Evolutionary conservation across 116 monocot genomes (phyloP), one percentile per base, ranked within the genome.

Genomic region (Dioscorea cayenensis): DNA sequence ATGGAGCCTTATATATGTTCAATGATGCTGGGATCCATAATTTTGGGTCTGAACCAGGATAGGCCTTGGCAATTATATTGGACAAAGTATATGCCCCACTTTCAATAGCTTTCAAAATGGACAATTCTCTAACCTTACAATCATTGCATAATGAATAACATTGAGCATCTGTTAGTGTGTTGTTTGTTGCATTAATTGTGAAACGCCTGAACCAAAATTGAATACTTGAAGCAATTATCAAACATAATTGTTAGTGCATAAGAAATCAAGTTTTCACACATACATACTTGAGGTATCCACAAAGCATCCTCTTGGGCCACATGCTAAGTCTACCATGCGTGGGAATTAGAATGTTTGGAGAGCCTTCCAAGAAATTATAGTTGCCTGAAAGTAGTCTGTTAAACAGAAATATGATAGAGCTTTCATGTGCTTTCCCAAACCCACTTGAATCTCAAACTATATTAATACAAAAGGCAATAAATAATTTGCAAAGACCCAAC

Each of bases 291-390:
- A 99, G 94, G 66, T 99, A 99, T 68, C 87, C 87, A 79, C 94
- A 99, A 49, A 99, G 91, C 94, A 99, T 89, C 43, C 68, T 72
- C 72, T 87, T 85, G 1, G 99, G 99, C 99, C 99, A 99, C 69
- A 94, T 72, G 65, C 89, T 99, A 60, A 89, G 74, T 79, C 94
- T 84, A n/a, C 99, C 99, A 85, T 99, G 99, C 99, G 94, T 99
- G 25, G 99, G 99, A 71, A 99, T 94, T 61, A 99, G 51, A 36
- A 85, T 89, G 77, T 90, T 84, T 48, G 99, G 91, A 65, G 89
- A 89, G 14, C 89, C 66, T 22, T 87, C 85, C 82, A 99, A 65
- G 69, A 94, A 99, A 59, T 78, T 94, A 76, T 94, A 99, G 94
- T 91, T 28, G 99, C 87, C 68, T 83, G 67, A 64, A 91, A 99